A percentile compares a stretch with the other conserved stretches of the same genome.
Evolutionary conservation across 2,329 filamentous ascomycete genomes (phyloP).

Genomic region (Chaetoscypha palmicola): DNA sequence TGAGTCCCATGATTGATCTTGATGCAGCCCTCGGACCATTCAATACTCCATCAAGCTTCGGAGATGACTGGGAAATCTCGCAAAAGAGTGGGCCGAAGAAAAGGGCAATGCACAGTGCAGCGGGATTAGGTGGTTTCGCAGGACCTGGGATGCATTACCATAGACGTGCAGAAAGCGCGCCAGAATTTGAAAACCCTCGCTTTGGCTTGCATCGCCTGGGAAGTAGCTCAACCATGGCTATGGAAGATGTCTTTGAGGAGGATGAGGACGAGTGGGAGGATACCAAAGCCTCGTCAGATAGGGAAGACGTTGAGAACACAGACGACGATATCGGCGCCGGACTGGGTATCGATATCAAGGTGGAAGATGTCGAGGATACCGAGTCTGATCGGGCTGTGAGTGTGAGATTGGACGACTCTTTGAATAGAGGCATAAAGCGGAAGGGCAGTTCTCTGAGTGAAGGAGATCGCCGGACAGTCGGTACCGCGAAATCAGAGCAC

Average conservation of each 20-base stretch:
- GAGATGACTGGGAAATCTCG: slow-evolving; percentile 60
- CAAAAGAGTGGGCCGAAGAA: slow-evolving; percentile 51
- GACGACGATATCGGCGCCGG: slow-evolving; percentile 31
- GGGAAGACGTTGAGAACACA: slow-evolving; percentile 29
- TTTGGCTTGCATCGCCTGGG: slow-evolving; percentile 53
- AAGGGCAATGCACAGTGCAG: slow-evolving; percentile 69
- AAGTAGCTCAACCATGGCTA: slow-evolving; percentile 70
- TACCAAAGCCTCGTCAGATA: slow-evolving; percentile 29
- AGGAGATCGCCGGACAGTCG: slow-evolving; percentile 32
- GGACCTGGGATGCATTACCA: slow-evolving; percentile 70
- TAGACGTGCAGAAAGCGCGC: slow-evolving; percentile 71
- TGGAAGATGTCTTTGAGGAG: slow-evolving; percentile 84
- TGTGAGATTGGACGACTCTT: slow-evolving; percentile 32
- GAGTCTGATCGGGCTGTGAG: slow-evolving; percentile 36
- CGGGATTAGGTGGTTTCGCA: slow-evolving; percentile 60
- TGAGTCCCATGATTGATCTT: slow-evolving; percentile 81
- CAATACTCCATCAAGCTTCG: slow-evolving; percentile 65
- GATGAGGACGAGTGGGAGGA: slow-evolving; percentile 52
- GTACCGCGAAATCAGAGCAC: slow-evolving; percentile 39
- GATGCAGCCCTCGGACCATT: slow-evolving; percentile 91
- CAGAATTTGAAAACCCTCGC: slow-evolving; percentile 66
- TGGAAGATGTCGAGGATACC: slow-evolving; percentile 38
- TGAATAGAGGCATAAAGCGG: slow-evolving; percentile 32
- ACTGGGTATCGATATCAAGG: slow-evolving; percentile 38
- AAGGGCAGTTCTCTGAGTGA: slow-evolving; percentile 43